These are phyloP conservation scores for Bryoerythrophyllum caledonicum DNA, from an alignment of 225 moss, liverwort and hornwort species.

Conservation along the genomic window DNA sequence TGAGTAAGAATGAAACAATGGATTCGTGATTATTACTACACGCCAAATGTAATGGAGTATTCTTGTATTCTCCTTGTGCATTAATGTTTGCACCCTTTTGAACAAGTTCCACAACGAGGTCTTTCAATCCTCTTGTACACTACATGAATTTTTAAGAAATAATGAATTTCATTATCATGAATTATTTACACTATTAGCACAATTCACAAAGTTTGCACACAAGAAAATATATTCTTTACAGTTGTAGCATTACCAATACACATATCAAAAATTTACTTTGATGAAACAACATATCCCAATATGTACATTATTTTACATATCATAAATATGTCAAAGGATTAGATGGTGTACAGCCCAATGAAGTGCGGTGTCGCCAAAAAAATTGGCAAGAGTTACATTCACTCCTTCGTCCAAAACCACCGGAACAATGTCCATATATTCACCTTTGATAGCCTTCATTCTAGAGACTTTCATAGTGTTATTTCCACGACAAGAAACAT, in stretches of 20 bases:
- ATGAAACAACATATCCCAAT: neutral
- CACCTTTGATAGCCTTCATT: slow-evolving; percentile 68
- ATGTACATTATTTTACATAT: neutral
- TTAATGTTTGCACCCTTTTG: slow-evolving; percentile 56
- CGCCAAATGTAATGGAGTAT: slow-evolving; percentile 82
- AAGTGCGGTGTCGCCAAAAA: slow-evolving; percentile 64
- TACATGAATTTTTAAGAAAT: slow-evolving; percentile 8
- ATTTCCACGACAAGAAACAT: neutral
- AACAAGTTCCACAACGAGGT: slow-evolving; percentile 48
- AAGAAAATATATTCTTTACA: neutral
- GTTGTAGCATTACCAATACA: neutral
- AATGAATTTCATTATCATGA: neutral
- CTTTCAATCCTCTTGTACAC: slow-evolving; percentile 61
- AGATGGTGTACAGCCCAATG: slow-evolving; percentile 72
- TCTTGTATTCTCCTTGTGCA: slow-evolving; percentile 70
- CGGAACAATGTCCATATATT: slow-evolving; percentile 50
- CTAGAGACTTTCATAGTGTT: slow-evolving; percentile 7
- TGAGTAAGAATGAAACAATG: slow-evolving; percentile 53
- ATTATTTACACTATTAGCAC: neutral
- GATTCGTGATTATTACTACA: slow-evolving; percentile 60
- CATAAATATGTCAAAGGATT: no score
- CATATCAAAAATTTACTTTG: neutral
- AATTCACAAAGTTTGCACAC: neutral
- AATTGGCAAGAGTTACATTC: slow-evolving; percentile 52
- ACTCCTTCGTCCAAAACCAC: slow-evolving; percentile 53